phyloP scores from a whole-genome alignment of 495 filamentous ascomycete species.

The Gamarada debralockiae region DNA sequence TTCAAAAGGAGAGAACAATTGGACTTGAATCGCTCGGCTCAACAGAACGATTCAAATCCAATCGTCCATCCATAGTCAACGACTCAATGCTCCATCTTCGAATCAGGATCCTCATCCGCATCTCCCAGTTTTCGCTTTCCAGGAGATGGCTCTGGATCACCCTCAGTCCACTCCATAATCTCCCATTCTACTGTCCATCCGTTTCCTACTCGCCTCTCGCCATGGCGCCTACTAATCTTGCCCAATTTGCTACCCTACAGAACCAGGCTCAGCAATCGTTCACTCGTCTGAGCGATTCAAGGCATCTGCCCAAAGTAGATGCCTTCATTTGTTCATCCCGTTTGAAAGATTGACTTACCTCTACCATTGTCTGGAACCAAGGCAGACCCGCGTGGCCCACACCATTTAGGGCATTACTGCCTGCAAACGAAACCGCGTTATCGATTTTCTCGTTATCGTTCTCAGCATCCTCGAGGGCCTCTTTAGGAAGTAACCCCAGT shows the following conservation, averaged over 20 bases:
- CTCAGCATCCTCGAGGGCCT: slow-evolving; percentile 36
- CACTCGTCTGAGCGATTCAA: no score
- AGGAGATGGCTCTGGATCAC: slow-evolving; percentile 40
- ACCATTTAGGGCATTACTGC: slow-evolving; percentile 12
- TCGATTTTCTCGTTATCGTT: slow-evolving; percentile 14
- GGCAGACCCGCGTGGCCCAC: slow-evolving; percentile 49
- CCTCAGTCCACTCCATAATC: slow-evolving; percentile 70
- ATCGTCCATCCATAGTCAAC: not conserved
- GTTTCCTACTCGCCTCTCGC: slow-evolving; percentile 47
- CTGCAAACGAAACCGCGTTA: not conserved
- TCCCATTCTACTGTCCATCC: slow-evolving; percentile 75
- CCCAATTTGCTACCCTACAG: slow-evolving; percentile 60
- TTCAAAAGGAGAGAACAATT: no score
- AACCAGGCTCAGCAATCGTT: not conserved
- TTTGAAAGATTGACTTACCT: no score
- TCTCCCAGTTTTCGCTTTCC: slow-evolving; percentile 53
- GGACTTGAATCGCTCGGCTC: no score
- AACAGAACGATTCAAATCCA: no score
- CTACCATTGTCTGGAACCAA: slow-evolving; percentile 80
- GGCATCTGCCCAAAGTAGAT: no score
- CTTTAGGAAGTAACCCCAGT: slow-evolving; percentile 56
- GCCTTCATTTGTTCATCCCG: no score
- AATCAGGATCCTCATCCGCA: slow-evolving; percentile 23
- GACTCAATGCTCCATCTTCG: slow-evolving; percentile 10
- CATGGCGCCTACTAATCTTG: slow-evolving; percentile 55